These are phyloP conservation scores for Mortierella sp. DNA, from an alignment of 371 early-diverging fungal species.

Conservation along the genomic window DNA sequence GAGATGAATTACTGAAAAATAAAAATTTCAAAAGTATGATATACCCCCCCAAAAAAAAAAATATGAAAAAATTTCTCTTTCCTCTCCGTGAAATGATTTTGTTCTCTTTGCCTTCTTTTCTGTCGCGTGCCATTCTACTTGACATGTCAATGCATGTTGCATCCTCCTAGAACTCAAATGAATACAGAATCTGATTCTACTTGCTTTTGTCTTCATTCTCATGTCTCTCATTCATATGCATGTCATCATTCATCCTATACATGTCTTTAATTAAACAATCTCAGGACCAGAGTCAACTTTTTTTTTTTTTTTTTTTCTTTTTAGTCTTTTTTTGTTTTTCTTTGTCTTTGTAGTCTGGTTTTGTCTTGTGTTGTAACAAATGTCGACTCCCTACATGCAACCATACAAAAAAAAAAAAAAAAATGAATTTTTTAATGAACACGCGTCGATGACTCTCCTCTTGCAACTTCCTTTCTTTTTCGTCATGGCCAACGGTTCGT, in stretches of 20 bases:
- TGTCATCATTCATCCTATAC: neutral
- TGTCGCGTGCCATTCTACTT: neutral
- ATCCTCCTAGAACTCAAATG: neutral
- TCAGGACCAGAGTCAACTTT: conserved; percentile 28
- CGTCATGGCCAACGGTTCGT: too few species aligned
- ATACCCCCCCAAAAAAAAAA: neutral
- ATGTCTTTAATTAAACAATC: neutral
- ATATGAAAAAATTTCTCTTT: neutral
- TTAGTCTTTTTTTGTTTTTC: conserved; percentile 10
- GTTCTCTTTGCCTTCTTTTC: neutral
- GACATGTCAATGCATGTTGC: conserved; percentile 7
- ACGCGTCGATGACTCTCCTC: conserved; percentile 6
- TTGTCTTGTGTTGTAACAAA: too few species aligned
- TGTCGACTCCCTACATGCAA: too few species aligned
- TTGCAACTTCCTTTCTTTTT: conserved; percentile 10
- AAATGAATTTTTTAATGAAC: conserved; percentile 4
- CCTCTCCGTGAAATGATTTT: neutral
- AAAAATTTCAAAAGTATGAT: neutral
- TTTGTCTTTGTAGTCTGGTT: neutral
- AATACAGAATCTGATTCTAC: neutral
- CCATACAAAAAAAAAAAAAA: conserved; percentile 2
- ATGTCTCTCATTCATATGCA: neutral
- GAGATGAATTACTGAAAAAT: neutral
- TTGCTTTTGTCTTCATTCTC: conserved; percentile 11
- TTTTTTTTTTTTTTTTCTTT: conserved; percentile 5